Conservation (phyloP, 2,329 filamentous ascomycete species). For the Juglanconis sp. region DNA sequence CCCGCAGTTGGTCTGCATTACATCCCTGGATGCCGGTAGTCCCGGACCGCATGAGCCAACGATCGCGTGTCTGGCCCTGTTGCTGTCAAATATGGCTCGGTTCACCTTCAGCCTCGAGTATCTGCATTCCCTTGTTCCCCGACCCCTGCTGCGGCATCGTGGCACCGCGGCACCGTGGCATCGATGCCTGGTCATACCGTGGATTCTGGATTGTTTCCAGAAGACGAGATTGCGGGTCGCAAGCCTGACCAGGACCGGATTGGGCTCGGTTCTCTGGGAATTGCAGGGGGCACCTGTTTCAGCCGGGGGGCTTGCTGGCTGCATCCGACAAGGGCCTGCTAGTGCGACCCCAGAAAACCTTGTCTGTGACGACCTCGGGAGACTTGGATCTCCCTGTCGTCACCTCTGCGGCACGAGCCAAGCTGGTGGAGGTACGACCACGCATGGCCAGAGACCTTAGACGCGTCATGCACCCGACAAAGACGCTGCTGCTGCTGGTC, state of each 20-base stretch:
- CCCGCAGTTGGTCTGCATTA: background rate
- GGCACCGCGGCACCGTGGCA: background rate
- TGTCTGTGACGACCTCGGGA: constrained; percentile 3
- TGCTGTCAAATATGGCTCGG: background rate
- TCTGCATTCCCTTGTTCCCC: background rate
- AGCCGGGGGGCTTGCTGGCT: constrained; percentile 37
- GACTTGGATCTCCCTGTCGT: constrained; percentile 9
- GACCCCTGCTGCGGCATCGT: constrained; percentile 4
- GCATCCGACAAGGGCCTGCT: constrained; percentile 34
- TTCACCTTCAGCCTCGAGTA: background rate
- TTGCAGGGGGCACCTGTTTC: constrained; percentile 53
- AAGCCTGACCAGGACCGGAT: constrained; percentile 43
- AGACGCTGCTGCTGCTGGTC: background rate
- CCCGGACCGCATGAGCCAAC: background rate
- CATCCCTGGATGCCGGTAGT: constrained; percentile 6
- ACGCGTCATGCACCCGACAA: constrained; percentile 18
- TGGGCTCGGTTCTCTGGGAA: constrained; percentile 36
- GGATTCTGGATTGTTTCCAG: constrained; percentile 37
- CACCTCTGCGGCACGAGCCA: constrained; percentile 16
- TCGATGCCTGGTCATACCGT: background rate
- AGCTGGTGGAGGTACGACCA: constrained; percentile 22
- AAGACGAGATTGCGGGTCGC: constrained; percentile 40
- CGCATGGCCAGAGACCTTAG: constrained; percentile 19
- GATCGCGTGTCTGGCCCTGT: background rate
- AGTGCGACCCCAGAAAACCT: constrained; percentile 22